Conservation (phyloP, 2,329 filamentous ascomycete genomes). For the Colletotrichum chrysophilum region DNA sequence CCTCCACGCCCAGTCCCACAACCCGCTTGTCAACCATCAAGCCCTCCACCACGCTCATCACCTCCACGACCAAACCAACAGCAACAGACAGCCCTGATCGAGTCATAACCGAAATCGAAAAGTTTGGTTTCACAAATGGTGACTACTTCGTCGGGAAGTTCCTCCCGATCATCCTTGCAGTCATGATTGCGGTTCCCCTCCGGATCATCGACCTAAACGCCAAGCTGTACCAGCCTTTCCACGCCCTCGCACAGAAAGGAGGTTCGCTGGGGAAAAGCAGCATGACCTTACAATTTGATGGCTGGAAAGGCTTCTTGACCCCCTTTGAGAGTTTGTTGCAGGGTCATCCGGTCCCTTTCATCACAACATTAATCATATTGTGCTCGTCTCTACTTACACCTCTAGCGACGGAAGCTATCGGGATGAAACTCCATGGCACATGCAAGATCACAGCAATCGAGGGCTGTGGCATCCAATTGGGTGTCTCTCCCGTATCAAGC, state of each 20-base stretch:
- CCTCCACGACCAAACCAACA: slow-evolving; percentile 22
- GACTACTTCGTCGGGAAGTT: slow-evolving; percentile 47
- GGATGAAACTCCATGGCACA: slow-evolving; percentile 39
- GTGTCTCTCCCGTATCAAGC: slow-evolving; percentile 35
- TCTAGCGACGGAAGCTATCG: slow-evolving; percentile 44
- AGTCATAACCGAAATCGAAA: slow-evolving; percentile 26
- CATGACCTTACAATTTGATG: slow-evolving; percentile 45
- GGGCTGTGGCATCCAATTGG: slow-evolving; percentile 38
- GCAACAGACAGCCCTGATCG: not conserved
- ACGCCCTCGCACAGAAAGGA: slow-evolving; percentile 38
- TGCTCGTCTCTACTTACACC: slow-evolving; percentile 41
- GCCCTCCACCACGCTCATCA: slow-evolving; percentile 26
- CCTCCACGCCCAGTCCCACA: slow-evolving; percentile 28
- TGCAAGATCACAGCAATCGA: slow-evolving; percentile 33
- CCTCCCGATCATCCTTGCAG: slow-evolving; percentile 43
- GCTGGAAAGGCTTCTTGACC: slow-evolving; percentile 37
- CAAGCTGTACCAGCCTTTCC: slow-evolving; percentile 49
- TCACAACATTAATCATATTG: slow-evolving; percentile 40
- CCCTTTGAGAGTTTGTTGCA: slow-evolving; percentile 38
- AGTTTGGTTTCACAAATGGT: slow-evolving; percentile 27
- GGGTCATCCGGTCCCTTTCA: slow-evolving; percentile 39
- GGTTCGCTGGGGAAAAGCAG: slow-evolving; percentile 46
- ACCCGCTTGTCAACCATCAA: slow-evolving; percentile 28
- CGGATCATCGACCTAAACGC: slow-evolving; percentile 44
- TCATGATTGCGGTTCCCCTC: slow-evolving; percentile 42